These are phyloP conservation scores for Wickerhamomyces xylosicus DNA, from an alignment of 805 yeast species.

Conservation along the genomic window DNA sequence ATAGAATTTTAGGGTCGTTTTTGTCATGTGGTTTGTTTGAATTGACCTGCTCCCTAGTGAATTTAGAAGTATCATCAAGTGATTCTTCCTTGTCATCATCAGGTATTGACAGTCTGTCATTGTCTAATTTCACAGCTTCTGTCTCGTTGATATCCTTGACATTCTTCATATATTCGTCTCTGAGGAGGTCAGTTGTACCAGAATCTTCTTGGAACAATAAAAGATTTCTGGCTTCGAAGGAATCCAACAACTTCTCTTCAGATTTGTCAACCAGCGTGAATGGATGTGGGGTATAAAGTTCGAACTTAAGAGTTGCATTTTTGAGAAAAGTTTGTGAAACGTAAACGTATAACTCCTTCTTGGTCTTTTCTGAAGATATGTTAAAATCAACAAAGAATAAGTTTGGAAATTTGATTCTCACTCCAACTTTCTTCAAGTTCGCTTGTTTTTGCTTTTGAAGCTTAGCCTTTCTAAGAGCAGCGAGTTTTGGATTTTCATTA, in stretches of 20 bases:
- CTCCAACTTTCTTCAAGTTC: constrained; percentile 15
- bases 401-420: constrained; percentile 53
- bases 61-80: constrained; percentile 14
- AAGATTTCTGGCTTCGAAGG: constrained; percentile 37
- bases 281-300: constrained; percentile 41
- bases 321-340: constrained; percentile 20
- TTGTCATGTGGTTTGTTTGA: not conserved
- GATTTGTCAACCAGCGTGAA: constrained; percentile 20
- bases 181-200: constrained; percentile 16
- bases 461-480: not conserved
- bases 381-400: constrained; percentile 37
- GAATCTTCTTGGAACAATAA: constrained; percentile 21
- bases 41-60: no score
- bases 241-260: constrained; percentile 22
- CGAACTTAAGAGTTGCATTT: constrained; percentile 23
- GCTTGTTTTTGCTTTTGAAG: constrained; percentile 13
- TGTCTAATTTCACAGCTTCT: constrained; percentile 14
- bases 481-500: constrained; percentile 22
- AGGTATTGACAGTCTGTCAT: constrained; percentile 3
- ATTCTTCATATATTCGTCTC: constrained; percentile 15
- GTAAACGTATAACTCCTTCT: constrained; percentile 19
- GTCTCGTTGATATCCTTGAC: constrained; percentile 26
- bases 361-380: constrained; percentile 35
- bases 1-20: not conserved
- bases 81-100: constrained; percentile 5